These are phyloP conservation scores for Citrus cavaleriei DNA, from an alignment of 345 rosid species.

Conservation along the genomic window DNA sequence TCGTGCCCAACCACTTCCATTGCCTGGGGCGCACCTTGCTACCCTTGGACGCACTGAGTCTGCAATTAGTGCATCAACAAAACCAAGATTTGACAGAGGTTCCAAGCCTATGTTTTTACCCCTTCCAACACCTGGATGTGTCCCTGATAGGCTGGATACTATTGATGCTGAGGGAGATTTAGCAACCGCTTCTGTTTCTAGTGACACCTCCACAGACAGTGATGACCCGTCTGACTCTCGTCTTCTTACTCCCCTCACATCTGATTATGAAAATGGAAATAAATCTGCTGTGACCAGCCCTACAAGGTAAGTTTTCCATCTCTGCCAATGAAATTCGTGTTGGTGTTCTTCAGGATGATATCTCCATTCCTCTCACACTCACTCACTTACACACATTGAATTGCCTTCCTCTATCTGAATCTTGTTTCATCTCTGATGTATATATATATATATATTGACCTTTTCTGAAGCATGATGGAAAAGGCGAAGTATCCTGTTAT, in stretches of 20 bases:
- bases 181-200: conserved; percentile 59
- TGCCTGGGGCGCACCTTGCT: conserved; percentile 46
- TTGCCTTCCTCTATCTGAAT: not conserved
- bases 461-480: conserved; percentile 36
- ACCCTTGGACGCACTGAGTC: conserved; percentile 42
- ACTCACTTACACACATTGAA: not conserved
- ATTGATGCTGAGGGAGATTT: conserved; percentile 54
- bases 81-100: conserved; percentile 44
- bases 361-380: not conserved
- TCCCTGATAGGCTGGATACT: conserved; percentile 40
- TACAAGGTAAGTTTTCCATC: conserved; percentile 48
- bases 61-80: conserved; percentile 39
- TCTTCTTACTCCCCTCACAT: conserved; percentile 63
- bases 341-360: not conserved
- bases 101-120: conserved; percentile 52
- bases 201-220: conserved; percentile 62
- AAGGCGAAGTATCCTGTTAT: conserved; percentile 50
- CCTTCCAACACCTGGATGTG: conserved; percentile 56
- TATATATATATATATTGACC: not conserved
- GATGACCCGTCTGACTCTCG: conserved; percentile 59
- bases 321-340: conserved; percentile 4
- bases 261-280: conserved; percentile 66
- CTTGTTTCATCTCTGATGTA: conserved; percentile 20
- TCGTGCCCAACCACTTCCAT: conserved; percentile 82
- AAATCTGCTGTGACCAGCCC: conserved; percentile 54